phyloP scores from a whole-genome alignment of 164 flowering plant species.

The Warburgia ugandensis region DNA sequence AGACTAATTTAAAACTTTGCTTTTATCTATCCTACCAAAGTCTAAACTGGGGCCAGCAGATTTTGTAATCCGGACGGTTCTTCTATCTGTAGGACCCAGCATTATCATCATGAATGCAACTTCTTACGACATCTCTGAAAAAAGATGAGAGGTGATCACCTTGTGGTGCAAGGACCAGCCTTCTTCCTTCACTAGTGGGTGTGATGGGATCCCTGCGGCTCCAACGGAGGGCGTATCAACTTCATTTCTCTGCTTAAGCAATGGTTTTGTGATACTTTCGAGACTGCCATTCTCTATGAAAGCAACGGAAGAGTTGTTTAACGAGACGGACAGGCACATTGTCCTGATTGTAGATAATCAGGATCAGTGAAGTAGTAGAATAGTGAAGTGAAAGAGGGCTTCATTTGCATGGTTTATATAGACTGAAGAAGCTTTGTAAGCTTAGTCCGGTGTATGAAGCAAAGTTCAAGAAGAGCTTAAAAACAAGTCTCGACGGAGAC shows the following conservation, averaged over 20 bases:
- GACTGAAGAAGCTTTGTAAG: neutral
- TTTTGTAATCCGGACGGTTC: no score
- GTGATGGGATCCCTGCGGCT: neutral
- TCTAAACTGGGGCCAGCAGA: no score
- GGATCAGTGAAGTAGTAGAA: neutral
- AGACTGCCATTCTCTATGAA: neutral
- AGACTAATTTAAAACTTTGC: no score
- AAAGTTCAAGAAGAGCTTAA: neutral
- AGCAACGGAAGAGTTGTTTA: neutral
- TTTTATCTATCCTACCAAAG: no score
- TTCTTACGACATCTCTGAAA: neutral
- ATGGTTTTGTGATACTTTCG: neutral
- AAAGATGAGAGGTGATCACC: neutral
- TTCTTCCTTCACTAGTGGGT: no score
- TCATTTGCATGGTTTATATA: neutral
- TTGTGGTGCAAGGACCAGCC: neutral
- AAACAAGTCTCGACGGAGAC: constrained; percentile 10
- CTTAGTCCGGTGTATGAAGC: constrained; percentile 10
- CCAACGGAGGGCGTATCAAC: neutral
- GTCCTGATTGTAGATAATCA: neutral
- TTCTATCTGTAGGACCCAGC: no score
- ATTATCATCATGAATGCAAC: no score
- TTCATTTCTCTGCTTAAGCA: neutral
- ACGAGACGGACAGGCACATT: constrained; percentile 1
- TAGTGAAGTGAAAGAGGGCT: neutral